Evolutionary conservation across 768 basidiomycete species (phyloP).

Genomic region (Auricularia sp.): DNA sequence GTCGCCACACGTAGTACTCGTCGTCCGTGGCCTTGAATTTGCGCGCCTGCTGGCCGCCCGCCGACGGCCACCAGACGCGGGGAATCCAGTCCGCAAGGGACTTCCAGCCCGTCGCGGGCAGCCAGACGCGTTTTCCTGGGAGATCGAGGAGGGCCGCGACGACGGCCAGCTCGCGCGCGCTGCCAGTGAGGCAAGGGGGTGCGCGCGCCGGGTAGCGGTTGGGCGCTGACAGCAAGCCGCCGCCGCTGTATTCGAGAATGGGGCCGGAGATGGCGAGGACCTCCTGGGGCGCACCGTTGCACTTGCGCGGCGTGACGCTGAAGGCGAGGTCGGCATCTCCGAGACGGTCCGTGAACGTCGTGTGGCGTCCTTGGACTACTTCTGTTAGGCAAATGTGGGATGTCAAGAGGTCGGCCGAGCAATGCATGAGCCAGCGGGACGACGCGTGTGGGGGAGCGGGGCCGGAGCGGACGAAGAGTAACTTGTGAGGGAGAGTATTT

Average conservation of each 20-base stretch:
- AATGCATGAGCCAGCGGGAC: neutral
- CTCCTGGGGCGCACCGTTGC: neutral
- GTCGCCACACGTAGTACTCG: neutral
- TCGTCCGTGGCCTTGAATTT: neutral
- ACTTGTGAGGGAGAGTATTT: no score
- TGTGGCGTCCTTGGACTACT: neutral
- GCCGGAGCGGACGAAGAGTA: neutral
- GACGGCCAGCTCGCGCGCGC: neutral
- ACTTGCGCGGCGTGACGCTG: neutral
- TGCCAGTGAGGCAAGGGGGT: neutral
- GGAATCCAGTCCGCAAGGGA: neutral
- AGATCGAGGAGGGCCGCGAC: neutral
- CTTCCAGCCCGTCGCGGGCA: neutral
- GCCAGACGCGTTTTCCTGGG: neutral
- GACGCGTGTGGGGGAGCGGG: neutral
- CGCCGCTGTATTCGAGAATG: neutral
- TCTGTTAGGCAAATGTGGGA: neutral
- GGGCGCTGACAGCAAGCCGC: neutral
- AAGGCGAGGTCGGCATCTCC: neutral
- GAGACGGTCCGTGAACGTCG: neutral
- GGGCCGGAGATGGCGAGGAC: neutral
- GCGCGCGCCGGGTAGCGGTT: neutral
- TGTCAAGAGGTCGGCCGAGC: neutral
- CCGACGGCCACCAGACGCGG: neutral
- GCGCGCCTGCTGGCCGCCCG: neutral